Evolutionary conservation across 768 basidiomycete species (phyloP).

Genomic region (Scleroderma bovista): DNA sequence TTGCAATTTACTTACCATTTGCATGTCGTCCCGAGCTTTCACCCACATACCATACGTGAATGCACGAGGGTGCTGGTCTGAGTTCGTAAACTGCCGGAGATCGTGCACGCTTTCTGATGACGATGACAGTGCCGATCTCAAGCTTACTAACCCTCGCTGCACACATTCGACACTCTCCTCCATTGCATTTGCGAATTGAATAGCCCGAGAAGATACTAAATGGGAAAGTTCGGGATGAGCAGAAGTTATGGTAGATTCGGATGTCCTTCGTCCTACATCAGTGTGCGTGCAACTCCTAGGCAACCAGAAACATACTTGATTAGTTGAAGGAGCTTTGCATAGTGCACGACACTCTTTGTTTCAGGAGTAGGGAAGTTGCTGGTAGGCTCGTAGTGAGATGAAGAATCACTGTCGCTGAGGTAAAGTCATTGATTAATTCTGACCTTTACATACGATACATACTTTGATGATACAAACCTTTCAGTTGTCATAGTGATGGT

Average conservation of each 20-base stretch:
- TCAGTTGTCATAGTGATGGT: too few relatives aligned
- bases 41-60: not conserved
- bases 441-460: too few relatives aligned
- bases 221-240: not conserved
- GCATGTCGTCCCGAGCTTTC: not conserved
- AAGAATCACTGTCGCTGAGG: too few relatives aligned
- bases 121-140: not conserved
- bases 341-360: not conserved
- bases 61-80: not conserved
- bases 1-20: not conserved
- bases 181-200: not conserved
- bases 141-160: not conserved
- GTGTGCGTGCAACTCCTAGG: not conserved
- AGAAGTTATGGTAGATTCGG: not conserved
- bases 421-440: too few relatives aligned
- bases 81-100: not conserved
- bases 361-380: not conserved
- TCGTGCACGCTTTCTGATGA: not conserved
- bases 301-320: not conserved
- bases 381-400: not conserved
- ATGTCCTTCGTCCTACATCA: not conserved
- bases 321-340: not conserved
- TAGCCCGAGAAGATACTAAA: not conserved
- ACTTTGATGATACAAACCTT: too few relatives aligned
- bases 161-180: not conserved